These are phyloP conservation scores for Cladosporium sp. DNA, from an alignment of 2,329 filamentous ascomycete genomes.

Conservation along the genomic window DNA sequence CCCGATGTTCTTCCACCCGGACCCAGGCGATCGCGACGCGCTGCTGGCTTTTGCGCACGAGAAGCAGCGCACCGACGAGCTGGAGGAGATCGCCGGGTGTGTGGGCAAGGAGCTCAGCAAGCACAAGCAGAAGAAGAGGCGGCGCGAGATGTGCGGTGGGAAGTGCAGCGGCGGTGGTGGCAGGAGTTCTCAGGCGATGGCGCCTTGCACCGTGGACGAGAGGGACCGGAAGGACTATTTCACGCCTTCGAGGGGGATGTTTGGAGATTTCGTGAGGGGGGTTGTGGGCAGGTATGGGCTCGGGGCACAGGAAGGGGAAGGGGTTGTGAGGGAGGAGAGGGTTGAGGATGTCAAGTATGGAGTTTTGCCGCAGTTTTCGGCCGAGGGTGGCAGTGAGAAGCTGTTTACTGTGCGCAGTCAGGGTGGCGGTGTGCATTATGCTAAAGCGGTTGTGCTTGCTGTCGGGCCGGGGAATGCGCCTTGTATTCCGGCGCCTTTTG, in stretches of 20 bases:
- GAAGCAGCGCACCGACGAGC: conserved; percentile 59
- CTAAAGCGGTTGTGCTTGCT: conserved; percentile 66
- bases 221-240: conserved; percentile 51
- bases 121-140: conserved; percentile 69
- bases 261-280: conserved; percentile 43
- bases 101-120: conserved; percentile 81
- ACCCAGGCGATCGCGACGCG: conserved; percentile 72
- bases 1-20: conserved; percentile 81
- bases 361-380: conserved; percentile 45
- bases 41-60: conserved; percentile 68
- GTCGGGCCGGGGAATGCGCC: conserved; percentile 68
- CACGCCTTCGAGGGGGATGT: conserved; percentile 43
- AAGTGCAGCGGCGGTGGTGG: background rate
- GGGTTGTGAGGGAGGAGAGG: conserved; percentile 60
- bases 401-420: conserved; percentile 66
- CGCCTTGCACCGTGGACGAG: conserved; percentile 45
- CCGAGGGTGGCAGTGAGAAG: conserved; percentile 42
- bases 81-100: conserved; percentile 70
- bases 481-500: conserved; percentile 42
- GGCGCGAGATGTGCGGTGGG: conserved; percentile 35
- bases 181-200: conserved; percentile 21
- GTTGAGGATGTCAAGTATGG: conserved; percentile 64
- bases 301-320: conserved; percentile 34
- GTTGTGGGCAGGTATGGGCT: conserved; percentile 50
- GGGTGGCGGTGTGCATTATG: conserved; percentile 52